These are phyloP conservation scores for Xylariaceae sp. DNA, from an alignment of 2,329 filamentous ascomycete genomes.

Conservation along the genomic window DNA sequence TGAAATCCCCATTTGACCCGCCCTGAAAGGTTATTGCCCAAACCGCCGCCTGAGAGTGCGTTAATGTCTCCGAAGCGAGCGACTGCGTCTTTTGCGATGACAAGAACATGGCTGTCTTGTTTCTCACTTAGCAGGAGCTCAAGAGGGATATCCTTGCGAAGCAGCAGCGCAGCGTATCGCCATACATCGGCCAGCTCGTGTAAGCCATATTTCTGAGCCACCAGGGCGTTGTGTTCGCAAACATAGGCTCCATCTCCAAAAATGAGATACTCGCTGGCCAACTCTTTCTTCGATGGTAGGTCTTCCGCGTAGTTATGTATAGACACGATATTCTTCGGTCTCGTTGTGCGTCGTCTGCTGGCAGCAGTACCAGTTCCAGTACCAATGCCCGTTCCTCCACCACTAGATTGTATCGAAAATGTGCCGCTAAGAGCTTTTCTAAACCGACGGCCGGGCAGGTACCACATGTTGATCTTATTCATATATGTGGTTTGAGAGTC, in stretches of 20 bases:
- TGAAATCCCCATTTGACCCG: slow-evolving; percentile 64
- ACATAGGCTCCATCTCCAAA: slow-evolving; percentile 78
- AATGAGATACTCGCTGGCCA: slow-evolving; percentile 76
- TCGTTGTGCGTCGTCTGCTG: slow-evolving; percentile 43
- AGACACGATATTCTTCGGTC: slow-evolving; percentile 64
- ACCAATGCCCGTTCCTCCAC: slow-evolving; percentile 53
- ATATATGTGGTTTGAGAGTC: slow-evolving; percentile 60
- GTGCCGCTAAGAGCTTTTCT: slow-evolving; percentile 53
- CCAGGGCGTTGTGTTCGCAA: slow-evolving; percentile 75
- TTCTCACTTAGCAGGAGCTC: slow-evolving; percentile 54
- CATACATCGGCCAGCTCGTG: slow-evolving; percentile 75
- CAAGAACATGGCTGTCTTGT: slow-evolving; percentile 55
- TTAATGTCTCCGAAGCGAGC: slow-evolving; percentile 35
- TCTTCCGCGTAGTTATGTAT: slow-evolving; percentile 65
- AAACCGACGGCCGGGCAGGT: slow-evolving; percentile 47
- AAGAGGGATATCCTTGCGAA: slow-evolving; percentile 71
- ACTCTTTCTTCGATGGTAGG: slow-evolving; percentile 70
- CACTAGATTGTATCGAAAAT: slow-evolving; percentile 55
- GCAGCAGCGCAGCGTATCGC: slow-evolving; percentile 71
- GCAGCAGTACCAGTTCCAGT: slow-evolving; percentile 53
- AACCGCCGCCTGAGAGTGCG: slow-evolving; percentile 6
- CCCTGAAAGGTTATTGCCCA: slow-evolving; percentile 41
- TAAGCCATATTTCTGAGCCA: slow-evolving; percentile 67
- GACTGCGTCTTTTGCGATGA: slow-evolving; percentile 62
- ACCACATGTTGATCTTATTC: slow-evolving; percentile 54